Conservation (phyloP, 2,329 filamentous ascomycete genomes). For the Exophiala phaeomuriformis region DNA sequence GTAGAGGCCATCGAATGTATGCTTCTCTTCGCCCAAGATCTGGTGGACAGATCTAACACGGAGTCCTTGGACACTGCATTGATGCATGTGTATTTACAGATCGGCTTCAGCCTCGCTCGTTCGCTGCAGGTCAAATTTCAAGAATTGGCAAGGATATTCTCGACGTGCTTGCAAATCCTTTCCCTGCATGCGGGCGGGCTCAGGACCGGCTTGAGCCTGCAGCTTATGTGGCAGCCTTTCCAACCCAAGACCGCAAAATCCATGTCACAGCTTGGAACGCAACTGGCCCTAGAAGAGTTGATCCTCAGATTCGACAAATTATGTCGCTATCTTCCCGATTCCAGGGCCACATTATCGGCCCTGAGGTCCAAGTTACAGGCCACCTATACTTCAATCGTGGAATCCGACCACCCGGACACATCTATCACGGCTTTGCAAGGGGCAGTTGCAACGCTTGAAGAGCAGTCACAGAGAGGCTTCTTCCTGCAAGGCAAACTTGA, state of each 20-base stretch:
- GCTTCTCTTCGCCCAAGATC: conserved; percentile 43
- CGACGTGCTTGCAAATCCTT: conserved; percentile 10
- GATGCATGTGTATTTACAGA: conserved; percentile 49
- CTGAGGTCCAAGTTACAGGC: conserved; percentile 30
- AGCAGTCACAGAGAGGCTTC: conserved; percentile 9
- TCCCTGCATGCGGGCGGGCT: conserved; percentile 53
- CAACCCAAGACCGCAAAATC: conserved; percentile 19
- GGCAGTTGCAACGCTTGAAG: conserved; percentile 11
- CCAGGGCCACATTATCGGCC: conserved; percentile 31
- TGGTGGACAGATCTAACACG: conserved; percentile 39
- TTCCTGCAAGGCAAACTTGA: conserved; percentile 13
- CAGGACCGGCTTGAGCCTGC: conserved; percentile 29
- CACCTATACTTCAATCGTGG: conserved; percentile 25
- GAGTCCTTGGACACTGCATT: conserved; percentile 45
- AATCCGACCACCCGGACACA: conserved; percentile 5
- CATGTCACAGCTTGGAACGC: conserved; percentile 32
- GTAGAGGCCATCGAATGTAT: conserved; percentile 26
- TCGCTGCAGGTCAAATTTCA: conserved; percentile 27
- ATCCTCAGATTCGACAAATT: conserved; percentile 41
- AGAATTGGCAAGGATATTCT: conserved; percentile 1
- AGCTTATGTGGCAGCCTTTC: conserved; percentile 25
- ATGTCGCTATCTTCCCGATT: conserved; percentile 29
- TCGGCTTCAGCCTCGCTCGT: conserved; percentile 33
- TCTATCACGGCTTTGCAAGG: conserved; percentile 10
- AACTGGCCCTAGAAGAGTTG: conserved; percentile 40